Evolutionary conservation across 225 moss, liverwort and hornwort species (phyloP).

Genomic region (Rhytidiadelphus loreus): DNA sequence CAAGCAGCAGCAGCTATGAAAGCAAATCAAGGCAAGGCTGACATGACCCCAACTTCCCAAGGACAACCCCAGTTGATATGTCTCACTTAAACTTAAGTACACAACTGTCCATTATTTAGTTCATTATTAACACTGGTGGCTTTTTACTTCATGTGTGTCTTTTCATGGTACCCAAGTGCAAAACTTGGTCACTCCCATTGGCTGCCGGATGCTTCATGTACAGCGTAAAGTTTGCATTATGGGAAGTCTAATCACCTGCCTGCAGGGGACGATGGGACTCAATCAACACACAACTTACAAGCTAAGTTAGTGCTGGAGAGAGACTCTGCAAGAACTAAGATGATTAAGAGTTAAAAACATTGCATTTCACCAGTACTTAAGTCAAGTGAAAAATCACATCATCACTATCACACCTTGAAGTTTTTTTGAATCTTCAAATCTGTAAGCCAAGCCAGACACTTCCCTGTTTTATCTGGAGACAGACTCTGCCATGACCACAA

Average conservation of each 20-base stretch:
- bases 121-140: slow-evolving; percentile 32
- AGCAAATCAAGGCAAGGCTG: slow-evolving; percentile 17
- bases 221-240: neutral
- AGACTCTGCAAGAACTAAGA: neutral
- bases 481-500: neutral
- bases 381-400: neutral
- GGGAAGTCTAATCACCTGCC: slow-evolving; percentile 8
- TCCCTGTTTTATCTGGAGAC: neutral
- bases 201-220: neutral
- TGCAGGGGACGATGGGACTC: neutral
- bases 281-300: neutral
- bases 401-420: neutral
- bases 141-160: slow-evolving; percentile 20
- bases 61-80: neutral
- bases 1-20: slow-evolving; percentile 1
- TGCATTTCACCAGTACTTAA: neutral
- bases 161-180: neutral
- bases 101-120: neutral
- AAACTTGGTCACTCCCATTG: neutral
- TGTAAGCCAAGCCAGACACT: neutral
- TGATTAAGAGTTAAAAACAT: neutral
- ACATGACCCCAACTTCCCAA: neutral
- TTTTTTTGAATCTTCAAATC: neutral
- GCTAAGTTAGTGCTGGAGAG: neutral
- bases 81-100: neutral